phyloP scores from a whole-genome alignment of 192 early-diverging fungal genomes.

The Rhizophlyctis rosea region DNA sequence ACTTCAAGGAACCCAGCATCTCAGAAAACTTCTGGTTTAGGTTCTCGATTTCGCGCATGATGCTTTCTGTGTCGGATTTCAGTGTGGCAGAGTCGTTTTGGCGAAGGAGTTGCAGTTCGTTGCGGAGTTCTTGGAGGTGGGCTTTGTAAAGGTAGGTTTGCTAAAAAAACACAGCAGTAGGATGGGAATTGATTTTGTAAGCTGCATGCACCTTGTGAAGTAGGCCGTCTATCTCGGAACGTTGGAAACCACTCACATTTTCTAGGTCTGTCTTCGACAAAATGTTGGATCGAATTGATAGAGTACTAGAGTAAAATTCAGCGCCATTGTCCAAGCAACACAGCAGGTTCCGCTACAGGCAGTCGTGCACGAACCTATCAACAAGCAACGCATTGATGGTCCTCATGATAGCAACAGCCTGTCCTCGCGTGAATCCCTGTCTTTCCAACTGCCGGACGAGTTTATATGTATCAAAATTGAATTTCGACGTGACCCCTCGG shows the following conservation, averaged over 20 bases:
- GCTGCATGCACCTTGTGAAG: background rate
- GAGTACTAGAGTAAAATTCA: conserved; percentile 27
- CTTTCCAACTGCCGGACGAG: conserved; percentile 62
- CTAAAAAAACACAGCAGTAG: background rate
- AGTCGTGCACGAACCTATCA: conserved; percentile 43
- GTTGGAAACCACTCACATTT: conserved; percentile 49
- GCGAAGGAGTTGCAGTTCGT: conserved; percentile 36
- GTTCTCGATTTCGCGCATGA: conserved; percentile 76
- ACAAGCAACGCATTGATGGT: conserved; percentile 66
- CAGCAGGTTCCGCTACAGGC: background rate
- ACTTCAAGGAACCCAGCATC: conserved; percentile 69
- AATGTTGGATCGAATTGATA: conserved; percentile 47
- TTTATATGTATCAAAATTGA: conserved; percentile 78
- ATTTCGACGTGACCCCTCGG: conserved; percentile 19
- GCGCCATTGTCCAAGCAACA: background rate
- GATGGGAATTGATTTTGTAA: background rate
- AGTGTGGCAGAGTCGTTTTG: conserved; percentile 54
- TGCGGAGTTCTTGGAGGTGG: conserved; percentile 65
- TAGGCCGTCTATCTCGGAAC: too few species aligned
- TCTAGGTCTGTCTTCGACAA: conserved; percentile 76
- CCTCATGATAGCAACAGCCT: conserved; percentile 74
- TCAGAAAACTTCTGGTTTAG: conserved; percentile 74
- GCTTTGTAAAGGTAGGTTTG: conserved; percentile 74
- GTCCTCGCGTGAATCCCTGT: conserved; percentile 65
- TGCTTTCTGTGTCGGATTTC: conserved; percentile 67